These are phyloP conservation scores for Borealophlyctis nickersoniae DNA, from an alignment of 192 early-diverging fungal genomes.

Conservation along the genomic window DNA sequence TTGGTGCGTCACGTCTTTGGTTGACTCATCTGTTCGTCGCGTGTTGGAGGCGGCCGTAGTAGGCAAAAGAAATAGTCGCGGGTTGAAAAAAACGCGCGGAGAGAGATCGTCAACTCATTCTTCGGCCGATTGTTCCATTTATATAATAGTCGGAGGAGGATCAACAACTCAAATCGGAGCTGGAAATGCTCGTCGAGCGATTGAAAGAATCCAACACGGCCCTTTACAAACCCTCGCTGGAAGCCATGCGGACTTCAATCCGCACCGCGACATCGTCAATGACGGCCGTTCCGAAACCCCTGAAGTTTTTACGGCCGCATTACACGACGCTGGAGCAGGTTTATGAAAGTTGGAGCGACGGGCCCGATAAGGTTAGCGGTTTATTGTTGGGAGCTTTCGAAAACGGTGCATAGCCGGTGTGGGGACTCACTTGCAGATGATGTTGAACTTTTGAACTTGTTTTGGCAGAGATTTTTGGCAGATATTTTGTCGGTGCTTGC, in stretches of 20 bases:
- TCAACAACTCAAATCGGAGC: conserved; percentile 84
- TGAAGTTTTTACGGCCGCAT: conserved; percentile 91
- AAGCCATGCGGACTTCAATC: conserved; percentile 83
- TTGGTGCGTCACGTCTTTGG: too few species aligned
- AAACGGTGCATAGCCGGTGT: neutral
- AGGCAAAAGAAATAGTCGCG: too few species aligned
- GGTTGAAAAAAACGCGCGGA: too few species aligned
- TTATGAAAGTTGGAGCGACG: conserved; percentile 72
- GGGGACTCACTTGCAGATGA: neutral
- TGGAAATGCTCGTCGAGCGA: conserved; percentile 92
- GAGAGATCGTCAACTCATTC: too few species aligned
- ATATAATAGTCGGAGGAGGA: conserved; percentile 98
- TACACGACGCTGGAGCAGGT: conserved; percentile 69
- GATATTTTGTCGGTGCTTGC: conserved; percentile 95
- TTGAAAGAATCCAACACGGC: conserved; percentile 71
- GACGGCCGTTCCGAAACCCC: conserved; percentile 98
- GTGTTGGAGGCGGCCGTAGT: too few species aligned
- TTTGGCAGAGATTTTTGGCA: conserved; percentile 69
- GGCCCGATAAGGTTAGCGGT: conserved; percentile 74
- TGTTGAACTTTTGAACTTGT: conserved; percentile 1
- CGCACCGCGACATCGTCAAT: conserved; percentile 95
- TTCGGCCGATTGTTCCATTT: neutral
- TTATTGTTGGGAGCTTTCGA: too few species aligned
- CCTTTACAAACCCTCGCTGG: conserved; percentile 83
- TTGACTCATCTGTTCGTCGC: too few species aligned